Conservation (phyloP, 352 stramenopile species). For the Phytophthora colocasiae region DNA sequence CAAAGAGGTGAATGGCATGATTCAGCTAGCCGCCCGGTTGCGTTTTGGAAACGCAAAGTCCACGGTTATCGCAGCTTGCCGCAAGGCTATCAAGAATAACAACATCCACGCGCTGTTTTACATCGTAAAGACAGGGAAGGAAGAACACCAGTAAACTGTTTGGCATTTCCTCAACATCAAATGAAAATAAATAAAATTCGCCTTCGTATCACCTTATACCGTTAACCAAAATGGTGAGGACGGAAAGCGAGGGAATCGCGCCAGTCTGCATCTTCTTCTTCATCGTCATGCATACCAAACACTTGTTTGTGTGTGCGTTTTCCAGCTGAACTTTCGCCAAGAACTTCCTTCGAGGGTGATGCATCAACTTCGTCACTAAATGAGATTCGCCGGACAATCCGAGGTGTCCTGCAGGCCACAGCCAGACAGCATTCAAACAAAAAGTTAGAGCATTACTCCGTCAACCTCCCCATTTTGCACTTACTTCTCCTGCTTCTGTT, state of each 20-base stretch:
- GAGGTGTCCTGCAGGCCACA: slow-evolving; percentile 34
- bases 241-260: slow-evolving; percentile 39
- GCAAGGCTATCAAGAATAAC: slow-evolving; percentile 92
- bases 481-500: slow-evolving; percentile 37
- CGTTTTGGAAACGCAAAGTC: slow-evolving; percentile 89
- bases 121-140: slow-evolving; percentile 86
- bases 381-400: slow-evolving; percentile 41
- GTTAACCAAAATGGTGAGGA: slow-evolving; percentile 22
- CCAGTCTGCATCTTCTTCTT: slow-evolving; percentile 45
- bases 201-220: slow-evolving; percentile 1
- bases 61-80: slow-evolving; percentile 81
- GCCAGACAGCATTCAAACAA: slow-evolving; percentile 1
- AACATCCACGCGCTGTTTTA: slow-evolving; percentile 89
- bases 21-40: slow-evolving; percentile 89
- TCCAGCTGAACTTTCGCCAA: slow-evolving; percentile 10
- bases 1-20: slow-evolving; percentile 94
- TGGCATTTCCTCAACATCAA: slow-evolving; percentile 3
- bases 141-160: slow-evolving; percentile 44
- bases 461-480: background rate
- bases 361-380: slow-evolving; percentile 37
- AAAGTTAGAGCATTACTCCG: slow-evolving; percentile 8
- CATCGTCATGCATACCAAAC: slow-evolving; percentile 40
- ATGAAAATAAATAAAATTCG: slow-evolving; percentile 15
- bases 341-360: slow-evolving; percentile 18
- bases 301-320: slow-evolving; percentile 38